Evolutionary conservation across 306 rosid species (phyloP), one percentile per base, ranked within the genome.

Genomic region (Senna tora): DNA sequence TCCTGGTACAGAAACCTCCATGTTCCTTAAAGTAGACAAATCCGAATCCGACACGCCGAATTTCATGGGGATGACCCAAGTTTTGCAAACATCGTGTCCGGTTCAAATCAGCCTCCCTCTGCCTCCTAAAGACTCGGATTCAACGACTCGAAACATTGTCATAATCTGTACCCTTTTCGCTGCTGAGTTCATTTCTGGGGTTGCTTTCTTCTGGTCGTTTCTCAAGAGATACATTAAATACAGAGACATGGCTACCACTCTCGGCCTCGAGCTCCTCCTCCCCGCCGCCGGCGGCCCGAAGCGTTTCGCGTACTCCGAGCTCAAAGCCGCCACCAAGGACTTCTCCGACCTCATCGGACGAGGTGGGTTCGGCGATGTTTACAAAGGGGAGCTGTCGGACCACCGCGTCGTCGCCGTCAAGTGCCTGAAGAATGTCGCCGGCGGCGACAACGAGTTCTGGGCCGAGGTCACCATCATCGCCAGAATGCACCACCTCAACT

Each of bases 271-370:
- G 74, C 86, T 92, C 12, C 88, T 93, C 4, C 98, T 97, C 0
- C 93, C 93, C 6, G 98, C 98, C 0, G 96, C 93, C 6, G 98
- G 98, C 1, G 98, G 98, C 14, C 97, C 96, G 0, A 93, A 93
- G 51, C 74, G 91, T 43, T 93, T 91, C 78, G 59, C 88, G 0
- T 86, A 87, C 76, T 73, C 87, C 0, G 98, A 93, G 77, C 89
- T 93, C 79, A 93, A 89, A 57, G 65, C 82, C 1, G 98, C 98
- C 59, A 93, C 98, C 14, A 82, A 85, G 2, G 86, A 90, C 76
- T 93, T 93, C 85, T 84, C 97, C 6, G 59, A 83, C 57, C 71
- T 82, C 47, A 82, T 93, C 0, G 97, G 98, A 0, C 84, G 6
- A 80, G 98, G 98, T 2, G 97, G 93, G 5, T 93, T 93, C 45